Evolutionary conservation across 2,329 filamentous ascomycete species (phyloP), one percentile per base, ranked within the genome.

Genomic region (Dothiorella sarmentorum): DNA sequence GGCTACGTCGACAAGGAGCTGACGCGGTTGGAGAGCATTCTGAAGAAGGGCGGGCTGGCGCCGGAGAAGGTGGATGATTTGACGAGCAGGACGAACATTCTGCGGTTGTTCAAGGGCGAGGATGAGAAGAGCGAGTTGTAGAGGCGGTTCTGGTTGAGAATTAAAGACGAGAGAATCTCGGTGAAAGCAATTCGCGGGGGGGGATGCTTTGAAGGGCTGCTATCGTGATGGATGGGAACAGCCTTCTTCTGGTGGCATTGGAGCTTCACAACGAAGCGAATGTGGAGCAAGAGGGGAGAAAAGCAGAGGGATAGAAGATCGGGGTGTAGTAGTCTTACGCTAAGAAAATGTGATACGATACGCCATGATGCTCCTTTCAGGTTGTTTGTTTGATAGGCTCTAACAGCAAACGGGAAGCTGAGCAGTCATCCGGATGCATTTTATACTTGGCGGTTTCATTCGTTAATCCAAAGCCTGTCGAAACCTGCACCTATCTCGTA

Each of bases 51-150:
- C 63, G 90, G 90, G 61, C 81, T 97, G 51, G 89, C 89, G 4
- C 86, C 86, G 24, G 81, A 88, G 75, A 97, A 97, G 87, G 74
- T 91, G 42, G 93, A 97, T 70, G 92, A 97, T 76, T 76, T 97
- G 64, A 85, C 86, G 61, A 86, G 82, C 76, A 90, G 95, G 79
- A 88, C 85, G 75, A 97, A 97, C 78, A 90, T 97, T 65, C 80
- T 97, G 61, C 84, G 83, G 71, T 87, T 84, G 74, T 97, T 97
- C 73, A 75, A 80, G 66, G 78, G 79, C 69, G 76, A 75, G 44
- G 71, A 78, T 62, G 71, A 75, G 64, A 91, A 91, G 82, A 87
- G 88, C 68, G 85, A 91, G 80, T 78, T 91, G 76, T 90, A 84
- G 35, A 20, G 11, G 2, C 7, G 15, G 13, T 52, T 17, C 27